These are phyloP conservation scores for Camelina laxa DNA, from an alignment of 345 rosid species.

Conservation along the genomic window DNA sequence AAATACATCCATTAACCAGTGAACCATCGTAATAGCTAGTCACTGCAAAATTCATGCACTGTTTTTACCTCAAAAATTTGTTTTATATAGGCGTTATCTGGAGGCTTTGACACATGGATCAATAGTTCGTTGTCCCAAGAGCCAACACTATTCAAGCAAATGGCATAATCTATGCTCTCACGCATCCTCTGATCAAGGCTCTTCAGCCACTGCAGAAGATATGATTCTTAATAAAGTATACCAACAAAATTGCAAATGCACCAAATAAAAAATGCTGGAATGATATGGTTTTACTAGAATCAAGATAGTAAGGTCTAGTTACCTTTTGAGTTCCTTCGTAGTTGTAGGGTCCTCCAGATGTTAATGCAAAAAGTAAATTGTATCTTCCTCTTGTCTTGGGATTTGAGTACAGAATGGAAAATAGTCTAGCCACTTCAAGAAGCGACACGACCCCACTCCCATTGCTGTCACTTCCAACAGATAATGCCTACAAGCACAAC, in stretches of 20 bases:
- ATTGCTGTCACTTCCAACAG: conserved; percentile 96
- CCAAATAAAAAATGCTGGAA: conserved; percentile 6
- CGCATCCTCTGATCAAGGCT: conserved; percentile 97
- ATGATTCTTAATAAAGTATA: conserved; percentile 30
- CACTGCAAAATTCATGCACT: conserved; percentile 25
- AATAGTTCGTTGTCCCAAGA: conserved; percentile 77
- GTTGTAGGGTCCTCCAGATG: conserved; percentile 98
- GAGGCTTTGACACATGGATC: conserved; percentile 97
- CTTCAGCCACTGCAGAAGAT: conserved; percentile 82
- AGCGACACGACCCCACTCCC: conserved; percentile 96
- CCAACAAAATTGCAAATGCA: conserved; percentile 15
- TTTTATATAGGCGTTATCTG: conserved; percentile 85
- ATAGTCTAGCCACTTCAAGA: conserved; percentile 94
- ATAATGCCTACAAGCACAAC: conserved; percentile 71
- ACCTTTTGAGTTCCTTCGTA: conserved; percentile 98
- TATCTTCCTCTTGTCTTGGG: conserved; percentile 96
- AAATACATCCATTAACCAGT: conserved; percentile 30
- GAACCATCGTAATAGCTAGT: conserved; percentile 37
- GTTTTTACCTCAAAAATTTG: conserved; percentile 82
- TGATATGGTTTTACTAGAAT: conserved; percentile 9
- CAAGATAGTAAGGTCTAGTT: conserved; percentile 35
- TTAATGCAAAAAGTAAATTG: conserved; percentile 90
- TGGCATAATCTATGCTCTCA: conserved; percentile 96
- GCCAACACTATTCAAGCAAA: conserved; percentile 94
- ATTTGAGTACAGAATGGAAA: conserved; percentile 87